Percentiles rank a stretch among this genome's conserved stretches.
Evolutionary conservation across 192 early-diverging fungal species (phyloP).

Genomic region (Neocallimastix lanati): DNA sequence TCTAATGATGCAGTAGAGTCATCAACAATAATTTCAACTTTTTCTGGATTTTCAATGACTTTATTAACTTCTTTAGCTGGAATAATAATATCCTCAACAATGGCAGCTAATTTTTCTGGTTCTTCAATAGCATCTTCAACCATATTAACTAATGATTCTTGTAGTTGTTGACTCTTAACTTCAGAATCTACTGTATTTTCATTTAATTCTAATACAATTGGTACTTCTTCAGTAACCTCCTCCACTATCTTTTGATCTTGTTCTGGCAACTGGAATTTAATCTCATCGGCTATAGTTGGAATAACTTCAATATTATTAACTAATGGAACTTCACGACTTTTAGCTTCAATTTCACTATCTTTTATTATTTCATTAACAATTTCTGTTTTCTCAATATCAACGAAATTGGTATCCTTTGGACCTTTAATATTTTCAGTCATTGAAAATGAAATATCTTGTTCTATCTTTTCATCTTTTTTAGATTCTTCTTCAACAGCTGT

Average conservation of each 20-base stretch:
- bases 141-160: not conserved
- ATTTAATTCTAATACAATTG: no score
- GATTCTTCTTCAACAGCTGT: not conserved
- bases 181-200: not conserved
- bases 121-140: not conserved
- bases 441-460: not conserved
- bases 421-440: not conserved
- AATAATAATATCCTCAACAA: not conserved
- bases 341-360: not conserved
- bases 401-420: not conserved
- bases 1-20: not conserved
- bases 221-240: no score
- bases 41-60: not conserved
- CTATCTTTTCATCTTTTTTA: not conserved
- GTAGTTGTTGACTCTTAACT: not conserved
- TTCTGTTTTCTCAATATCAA: not conserved
- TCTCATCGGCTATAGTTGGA: not conserved
- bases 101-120: not conserved
- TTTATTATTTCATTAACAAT: not conserved
- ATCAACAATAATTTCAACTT: not conserved
- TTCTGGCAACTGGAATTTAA: not conserved
- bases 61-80: not conserved
- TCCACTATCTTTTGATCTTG: no score
- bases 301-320: not conserved
- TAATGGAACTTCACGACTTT: not conserved